Conservation (phyloP, 2,329 filamentous ascomycete genomes). For the Ophiostoma tasmaniense region DNA sequence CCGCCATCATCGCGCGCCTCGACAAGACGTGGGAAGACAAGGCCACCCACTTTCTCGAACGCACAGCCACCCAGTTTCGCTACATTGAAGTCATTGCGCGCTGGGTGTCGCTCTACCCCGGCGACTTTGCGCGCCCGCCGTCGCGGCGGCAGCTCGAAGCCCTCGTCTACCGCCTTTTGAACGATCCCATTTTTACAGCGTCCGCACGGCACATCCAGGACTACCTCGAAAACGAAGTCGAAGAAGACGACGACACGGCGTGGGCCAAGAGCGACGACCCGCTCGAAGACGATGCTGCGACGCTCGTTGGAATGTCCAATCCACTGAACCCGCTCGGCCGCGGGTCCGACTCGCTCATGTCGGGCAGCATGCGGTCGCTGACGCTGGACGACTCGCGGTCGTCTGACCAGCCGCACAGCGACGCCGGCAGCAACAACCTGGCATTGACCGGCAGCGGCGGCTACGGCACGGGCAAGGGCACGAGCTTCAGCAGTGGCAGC, state of each 20-base stretch:
- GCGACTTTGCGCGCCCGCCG: conserved; percentile 75
- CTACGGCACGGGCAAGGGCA: background rate
- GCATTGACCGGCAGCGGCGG: background rate
- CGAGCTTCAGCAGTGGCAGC: background rate
- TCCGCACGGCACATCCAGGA: conserved; percentile 77
- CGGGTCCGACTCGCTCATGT: conserved; percentile 24
- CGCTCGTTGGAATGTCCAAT: conserved; percentile 6
- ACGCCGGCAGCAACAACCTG: conserved; percentile 8
- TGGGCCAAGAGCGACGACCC: conserved; percentile 81
- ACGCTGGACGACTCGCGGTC: conserved; percentile 39
- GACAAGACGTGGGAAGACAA: conserved; percentile 61
- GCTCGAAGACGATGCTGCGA: conserved; percentile 16
- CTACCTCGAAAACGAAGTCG: conserved; percentile 62
- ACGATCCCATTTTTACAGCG: conserved; percentile 71
- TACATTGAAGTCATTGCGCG: conserved; percentile 77
- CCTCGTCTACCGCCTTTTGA: conserved; percentile 67
- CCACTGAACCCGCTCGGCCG: conserved; percentile 11
- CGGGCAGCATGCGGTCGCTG: conserved; percentile 40
- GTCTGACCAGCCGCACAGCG: conserved; percentile 34
- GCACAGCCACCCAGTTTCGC: conserved; percentile 71
- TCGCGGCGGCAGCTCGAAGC: conserved; percentile 64
- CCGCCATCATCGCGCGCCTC: conserved; percentile 67
- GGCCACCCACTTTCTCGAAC: conserved; percentile 60
- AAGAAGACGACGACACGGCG: conserved; percentile 82
- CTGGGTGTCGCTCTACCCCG: conserved; percentile 85